Conservation (phyloP, 305 asterid species). For the Solanum hybrid region DNA sequence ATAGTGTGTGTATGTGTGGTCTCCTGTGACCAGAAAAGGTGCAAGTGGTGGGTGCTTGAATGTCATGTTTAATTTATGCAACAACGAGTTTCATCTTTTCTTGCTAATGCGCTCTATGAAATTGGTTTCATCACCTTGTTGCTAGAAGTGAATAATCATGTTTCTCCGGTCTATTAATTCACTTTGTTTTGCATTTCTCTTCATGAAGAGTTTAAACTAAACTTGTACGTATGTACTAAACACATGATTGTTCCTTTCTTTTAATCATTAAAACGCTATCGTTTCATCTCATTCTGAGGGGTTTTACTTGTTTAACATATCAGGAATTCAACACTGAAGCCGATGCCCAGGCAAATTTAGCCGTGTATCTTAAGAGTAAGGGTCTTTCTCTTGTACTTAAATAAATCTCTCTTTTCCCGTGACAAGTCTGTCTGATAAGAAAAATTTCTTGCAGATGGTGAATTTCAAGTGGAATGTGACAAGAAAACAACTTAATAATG, state of each 20-base stretch:
- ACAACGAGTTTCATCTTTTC: not conserved
- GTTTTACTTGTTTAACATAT: not conserved
- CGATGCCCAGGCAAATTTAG: slow-evolving; percentile 89
- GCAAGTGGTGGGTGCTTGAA: not conserved
- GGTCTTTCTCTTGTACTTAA: not conserved
- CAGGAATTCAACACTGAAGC: slow-evolving; percentile 83
- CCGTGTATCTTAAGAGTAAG: slow-evolving; percentile 54
- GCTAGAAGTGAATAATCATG: not conserved
- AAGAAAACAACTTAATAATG: not conserved
- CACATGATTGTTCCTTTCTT: not conserved
- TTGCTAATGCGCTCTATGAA: not conserved
- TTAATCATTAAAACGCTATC: not conserved
- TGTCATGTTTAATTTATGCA: not conserved
- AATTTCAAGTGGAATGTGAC: slow-evolving; percentile 11
- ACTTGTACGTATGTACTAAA: not conserved
- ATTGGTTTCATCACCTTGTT: not conserved
- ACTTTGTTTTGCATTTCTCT: not conserved
- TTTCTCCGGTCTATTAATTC: not conserved
- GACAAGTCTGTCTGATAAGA: not conserved
- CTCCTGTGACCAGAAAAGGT: not conserved
- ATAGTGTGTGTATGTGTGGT: not conserved
- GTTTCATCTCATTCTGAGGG: not conserved
- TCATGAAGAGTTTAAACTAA: not conserved
- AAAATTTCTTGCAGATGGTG: slow-evolving; percentile 4
- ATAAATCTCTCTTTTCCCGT: not conserved